Conservation (phyloP, 768 basidiomycete species). For the Rhodotorula babjevae region DNA sequence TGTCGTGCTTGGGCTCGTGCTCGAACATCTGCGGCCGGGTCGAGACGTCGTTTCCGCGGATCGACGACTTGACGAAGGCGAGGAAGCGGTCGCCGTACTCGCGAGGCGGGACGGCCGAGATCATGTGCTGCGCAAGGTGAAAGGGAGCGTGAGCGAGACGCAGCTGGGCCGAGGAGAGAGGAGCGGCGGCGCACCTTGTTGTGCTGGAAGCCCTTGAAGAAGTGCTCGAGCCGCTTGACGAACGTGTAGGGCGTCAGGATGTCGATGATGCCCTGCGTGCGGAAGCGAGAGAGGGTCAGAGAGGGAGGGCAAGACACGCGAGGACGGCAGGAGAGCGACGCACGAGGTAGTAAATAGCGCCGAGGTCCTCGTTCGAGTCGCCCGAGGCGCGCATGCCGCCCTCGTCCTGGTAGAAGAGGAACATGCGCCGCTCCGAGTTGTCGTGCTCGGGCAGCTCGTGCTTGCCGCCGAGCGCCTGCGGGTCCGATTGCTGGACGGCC, state of each 20-base stretch:
- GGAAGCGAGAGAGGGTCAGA: too few species aligned
- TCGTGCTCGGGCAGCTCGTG: constrained; percentile 63
- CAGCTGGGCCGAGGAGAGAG: not conserved
- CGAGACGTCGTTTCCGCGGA: constrained; percentile 71
- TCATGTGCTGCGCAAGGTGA: constrained; percentile 70
- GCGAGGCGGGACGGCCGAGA: constrained; percentile 80
- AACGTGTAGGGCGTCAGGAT: constrained; percentile 82
- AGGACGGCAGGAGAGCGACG: not conserved
- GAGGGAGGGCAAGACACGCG: too few species aligned
- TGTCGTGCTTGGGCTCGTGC: not conserved
- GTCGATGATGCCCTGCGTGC: constrained; percentile 72
- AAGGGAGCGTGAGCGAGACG: not conserved
- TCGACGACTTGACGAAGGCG: constrained; percentile 72
- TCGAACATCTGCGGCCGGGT: constrained; percentile 45
- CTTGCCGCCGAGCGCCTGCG: constrained; percentile 57
- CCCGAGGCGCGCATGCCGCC: constrained; percentile 86
- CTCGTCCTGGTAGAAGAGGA: constrained; percentile 95
- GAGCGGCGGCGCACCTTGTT: constrained; percentile 65
- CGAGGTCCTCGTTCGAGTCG: constrained; percentile 67
- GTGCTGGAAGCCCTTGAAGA: constrained; percentile 84
- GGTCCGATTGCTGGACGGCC: constrained; percentile 77
- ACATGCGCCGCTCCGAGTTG: constrained; percentile 61
- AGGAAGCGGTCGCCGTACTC: constrained; percentile 84
- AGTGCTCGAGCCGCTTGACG: constrained; percentile 74
- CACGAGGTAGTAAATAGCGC: constrained; percentile 51